Base-by-base conservation (phyloP, 169 alveolate genomes). In the Sarcocystis neurona region DNA sequence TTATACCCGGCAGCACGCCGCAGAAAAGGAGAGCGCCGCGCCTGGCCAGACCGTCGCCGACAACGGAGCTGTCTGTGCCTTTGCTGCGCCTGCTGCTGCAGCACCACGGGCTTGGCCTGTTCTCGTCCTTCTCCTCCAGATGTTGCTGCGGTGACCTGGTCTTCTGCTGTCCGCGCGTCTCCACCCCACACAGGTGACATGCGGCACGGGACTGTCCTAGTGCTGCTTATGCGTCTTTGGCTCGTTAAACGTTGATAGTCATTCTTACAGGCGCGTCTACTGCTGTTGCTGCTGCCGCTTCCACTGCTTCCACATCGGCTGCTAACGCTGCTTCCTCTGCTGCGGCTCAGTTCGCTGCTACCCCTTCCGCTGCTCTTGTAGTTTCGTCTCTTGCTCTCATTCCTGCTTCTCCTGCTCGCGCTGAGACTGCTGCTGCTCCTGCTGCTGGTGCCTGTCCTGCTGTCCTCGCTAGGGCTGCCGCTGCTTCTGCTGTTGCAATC, bases 211-310 rank as follows among this genome's bases (percentile, higher is more conserved):
- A n/a, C n/a, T n/a, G n/a, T n/a, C n/a, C n/a, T n/a, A n/a, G n/a
- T n/a, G n/a, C n/a, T n/a, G n/a, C n/a, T n/a, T n/a, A n/a, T n/a
- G n/a, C n/a, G n/a, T n/a, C n/a, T n/a, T n/a, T n/a, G n/a, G n/a
- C n/a, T n/a, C n/a, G n/a, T n/a, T n/a, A n/a, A n/a, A n/a, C n/a
- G n/a, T n/a, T n/a, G n/a, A n/a, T n/a, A n/a, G n/a, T n/a, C n/a
- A n/a, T n/a, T n/a, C n/a, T n/a, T n/a, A n/a, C n/a, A 53, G 87
- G 70, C 4, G 68, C 68, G 3, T 72, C 85, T 77, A 44, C 85
- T 46, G 63, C 63, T 20, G 63, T 53, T 53, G 43, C 37, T 34
- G 46, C 82, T 74, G 60, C 82, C 58, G 56, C 82, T 74, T 39
- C 85, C n/a, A 68, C 37, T 75, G 84, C 63, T n/a, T n/a, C n/a